Percentiles rank a stretch among this genome's conserved stretches.
phyloP scores from a whole-genome alignment of 805 yeast species.

The Ogataea chonburiensis region DNA sequence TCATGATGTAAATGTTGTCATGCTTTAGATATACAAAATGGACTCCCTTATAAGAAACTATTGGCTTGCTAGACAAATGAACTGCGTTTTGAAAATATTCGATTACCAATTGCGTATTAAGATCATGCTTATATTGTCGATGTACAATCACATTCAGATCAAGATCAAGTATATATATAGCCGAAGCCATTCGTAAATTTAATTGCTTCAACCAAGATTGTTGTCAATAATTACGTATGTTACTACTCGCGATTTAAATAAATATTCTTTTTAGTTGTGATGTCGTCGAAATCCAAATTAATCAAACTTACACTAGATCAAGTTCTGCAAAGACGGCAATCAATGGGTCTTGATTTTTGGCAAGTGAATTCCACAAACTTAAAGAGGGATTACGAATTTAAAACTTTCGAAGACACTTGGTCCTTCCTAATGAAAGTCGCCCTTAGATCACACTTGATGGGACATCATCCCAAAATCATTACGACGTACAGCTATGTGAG shows the following conservation, averaged over 20 bases:
- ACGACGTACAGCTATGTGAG: constrained; percentile 62
- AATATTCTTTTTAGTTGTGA: too few species aligned
- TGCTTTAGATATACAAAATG: constrained; percentile 54
- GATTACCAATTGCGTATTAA: constrained; percentile 25
- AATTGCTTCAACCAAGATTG: too few species aligned
- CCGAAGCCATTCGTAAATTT: constrained; percentile 34
- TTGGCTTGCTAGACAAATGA: constrained; percentile 37
- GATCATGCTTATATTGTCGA: constrained; percentile 36
- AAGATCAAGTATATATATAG: constrained; percentile 36
- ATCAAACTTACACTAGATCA: constrained; percentile 28
- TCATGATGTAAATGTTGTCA: constrained; percentile 43
- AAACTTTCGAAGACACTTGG: constrained; percentile 64
- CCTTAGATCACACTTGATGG: constrained; percentile 52
- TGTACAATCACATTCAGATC: constrained; percentile 31
- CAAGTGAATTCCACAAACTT: too few species aligned
- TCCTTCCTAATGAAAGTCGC: constrained; percentile 58
- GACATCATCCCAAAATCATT: constrained; percentile 70
- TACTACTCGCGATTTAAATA: constrained; percentile 4
- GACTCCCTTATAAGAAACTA: constrained; percentile 47
- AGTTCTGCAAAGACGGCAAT: too few species aligned
- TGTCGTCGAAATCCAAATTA: constrained; percentile 33
- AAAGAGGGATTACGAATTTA: too few species aligned
- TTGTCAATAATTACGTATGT: too few species aligned
- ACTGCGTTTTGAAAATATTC: constrained; percentile 32
- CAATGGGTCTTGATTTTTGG: too few species aligned